A percentile compares a stretch with the other conserved stretches of the same genome.
Conservation (phyloP, 495 filamentous ascomycete species). For the Hyaloscypha bicolor region DNA sequence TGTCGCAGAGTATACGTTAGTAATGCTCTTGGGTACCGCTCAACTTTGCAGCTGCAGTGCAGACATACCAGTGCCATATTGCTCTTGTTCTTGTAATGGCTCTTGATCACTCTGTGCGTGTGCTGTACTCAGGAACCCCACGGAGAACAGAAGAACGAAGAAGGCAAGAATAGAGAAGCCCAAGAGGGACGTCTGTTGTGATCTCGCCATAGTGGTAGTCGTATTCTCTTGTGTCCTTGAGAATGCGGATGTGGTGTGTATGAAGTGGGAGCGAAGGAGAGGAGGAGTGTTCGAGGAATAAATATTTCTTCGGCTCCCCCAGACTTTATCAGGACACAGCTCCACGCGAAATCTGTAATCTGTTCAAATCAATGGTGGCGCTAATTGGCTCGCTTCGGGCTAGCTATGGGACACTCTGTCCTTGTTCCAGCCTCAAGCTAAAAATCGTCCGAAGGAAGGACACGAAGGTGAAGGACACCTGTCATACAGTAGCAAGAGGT, state of each 20-base stretch:
- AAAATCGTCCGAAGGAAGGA: constrained; percentile 22
- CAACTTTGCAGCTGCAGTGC: not conserved
- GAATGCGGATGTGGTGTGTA: constrained; percentile 5
- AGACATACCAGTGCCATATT: constrained; percentile 67
- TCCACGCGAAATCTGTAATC: constrained; percentile 23
- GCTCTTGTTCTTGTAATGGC: constrained; percentile 57
- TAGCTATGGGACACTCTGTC: constrained; percentile 16
- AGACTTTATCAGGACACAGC: constrained; percentile 28
- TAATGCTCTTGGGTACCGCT: not conserved
- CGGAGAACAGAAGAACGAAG: constrained; percentile 77
- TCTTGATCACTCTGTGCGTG: constrained; percentile 65
- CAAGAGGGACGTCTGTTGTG: constrained; percentile 54
- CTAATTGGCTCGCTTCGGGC: constrained; percentile 28
- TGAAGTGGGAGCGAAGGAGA: constrained; percentile 11
- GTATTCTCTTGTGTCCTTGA: constrained; percentile 15
- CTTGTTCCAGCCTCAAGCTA: constrained; percentile 14
- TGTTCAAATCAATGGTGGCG: constrained; percentile 29
- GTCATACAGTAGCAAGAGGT: not conserved
- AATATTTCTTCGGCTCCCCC: constrained; percentile 4
- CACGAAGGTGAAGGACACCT: constrained; percentile 16
- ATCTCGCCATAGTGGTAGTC: constrained; percentile 50
- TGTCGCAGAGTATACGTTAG: constrained; percentile 31
- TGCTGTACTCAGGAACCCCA: constrained; percentile 73
- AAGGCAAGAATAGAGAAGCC: constrained; percentile 77
- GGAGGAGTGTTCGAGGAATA: not conserved